Percentiles rank a stretch among this genome's conserved stretches.
Conservation (phyloP, 257 asterid species). For the Plantago ovata region DNA sequence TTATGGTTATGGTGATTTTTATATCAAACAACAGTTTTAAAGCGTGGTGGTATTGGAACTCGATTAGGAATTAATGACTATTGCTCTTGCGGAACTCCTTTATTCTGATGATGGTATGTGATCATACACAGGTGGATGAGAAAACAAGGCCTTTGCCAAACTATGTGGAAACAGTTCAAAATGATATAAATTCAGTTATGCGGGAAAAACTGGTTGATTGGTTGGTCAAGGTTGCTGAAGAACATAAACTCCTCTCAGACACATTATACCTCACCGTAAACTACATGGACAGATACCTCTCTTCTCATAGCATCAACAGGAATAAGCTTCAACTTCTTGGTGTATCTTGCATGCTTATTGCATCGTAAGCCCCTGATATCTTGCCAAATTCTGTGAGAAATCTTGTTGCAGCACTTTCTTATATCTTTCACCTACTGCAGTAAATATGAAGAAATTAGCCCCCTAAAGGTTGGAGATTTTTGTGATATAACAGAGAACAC, state of each 20-base stretch:
- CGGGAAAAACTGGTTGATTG: slow-evolving; percentile 75
- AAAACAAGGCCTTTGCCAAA: slow-evolving; percentile 60
- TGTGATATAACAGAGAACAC: slow-evolving; percentile 83
- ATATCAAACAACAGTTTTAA: not conserved
- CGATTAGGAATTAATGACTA: no score
- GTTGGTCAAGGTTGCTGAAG: slow-evolving; percentile 88
- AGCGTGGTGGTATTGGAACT: no score
- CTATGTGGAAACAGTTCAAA: slow-evolving; percentile 77
- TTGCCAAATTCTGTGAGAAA: not conserved
- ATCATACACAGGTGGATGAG: slow-evolving; percentile 50
- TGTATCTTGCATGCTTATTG: slow-evolving; percentile 83
- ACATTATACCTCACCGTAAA: slow-evolving; percentile 66
- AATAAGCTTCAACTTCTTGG: slow-evolving; percentile 91
- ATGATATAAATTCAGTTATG: slow-evolving; percentile 58
- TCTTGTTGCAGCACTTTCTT: slow-evolving; percentile 16
- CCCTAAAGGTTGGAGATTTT: slow-evolving; percentile 77
- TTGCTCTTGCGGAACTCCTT: not conserved
- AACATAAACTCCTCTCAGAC: slow-evolving; percentile 70
- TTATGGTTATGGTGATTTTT: not conserved
- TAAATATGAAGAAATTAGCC: slow-evolving; percentile 76
- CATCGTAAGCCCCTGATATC: slow-evolving; percentile 54
- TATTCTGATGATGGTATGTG: slow-evolving; percentile 24
- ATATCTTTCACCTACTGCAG: slow-evolving; percentile 40
- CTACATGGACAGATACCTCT: slow-evolving; percentile 66
- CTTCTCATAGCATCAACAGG: slow-evolving; percentile 45